These are phyloP conservation scores for Cinnamomum micranthum DNA, from an alignment of 164 flowering plant species.

Conservation along the genomic window DNA sequence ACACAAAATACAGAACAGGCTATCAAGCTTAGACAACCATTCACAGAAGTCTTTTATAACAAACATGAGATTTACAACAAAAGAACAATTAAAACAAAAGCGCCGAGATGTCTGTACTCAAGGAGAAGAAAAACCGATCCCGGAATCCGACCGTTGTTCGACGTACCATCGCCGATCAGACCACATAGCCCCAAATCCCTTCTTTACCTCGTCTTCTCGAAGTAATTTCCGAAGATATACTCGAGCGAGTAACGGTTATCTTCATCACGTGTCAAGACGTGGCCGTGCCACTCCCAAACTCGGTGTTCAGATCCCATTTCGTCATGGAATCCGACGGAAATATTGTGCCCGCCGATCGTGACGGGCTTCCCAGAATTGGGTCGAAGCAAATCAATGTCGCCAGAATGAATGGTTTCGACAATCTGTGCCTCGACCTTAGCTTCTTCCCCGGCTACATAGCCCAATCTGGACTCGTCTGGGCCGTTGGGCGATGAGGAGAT, in stretches of 20 bases:
- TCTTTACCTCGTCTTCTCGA: slow-evolving; percentile 34
- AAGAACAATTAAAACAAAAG: too few relatives aligned
- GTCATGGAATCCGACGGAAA: slow-evolving; percentile 76
- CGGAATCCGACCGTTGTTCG: too few relatives aligned
- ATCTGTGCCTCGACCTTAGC: slow-evolving; percentile 74
- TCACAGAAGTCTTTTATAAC: too few relatives aligned
- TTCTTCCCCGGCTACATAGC: slow-evolving; percentile 67
- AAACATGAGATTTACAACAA: background rate
- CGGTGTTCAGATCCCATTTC: slow-evolving; percentile 70
- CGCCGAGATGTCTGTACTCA: too few relatives aligned
- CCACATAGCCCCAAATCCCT: slow-evolving; percentile 17
- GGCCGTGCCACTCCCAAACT: slow-evolving; percentile 99
- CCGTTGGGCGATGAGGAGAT: background rate
- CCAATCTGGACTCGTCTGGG: slow-evolving; percentile 3
- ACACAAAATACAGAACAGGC: too few relatives aligned
- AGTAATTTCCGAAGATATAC: slow-evolving; percentile 94
- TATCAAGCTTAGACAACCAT: too few relatives aligned
- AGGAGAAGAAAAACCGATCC: too few relatives aligned
- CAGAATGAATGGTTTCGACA: slow-evolving; percentile 44
- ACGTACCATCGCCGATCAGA: background rate
- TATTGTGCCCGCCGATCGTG: slow-evolving; percentile 70
- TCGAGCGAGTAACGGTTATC: slow-evolving; percentile 77
- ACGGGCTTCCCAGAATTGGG: slow-evolving; percentile 96
- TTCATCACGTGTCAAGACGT: slow-evolving; percentile 81
- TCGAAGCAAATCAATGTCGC: slow-evolving; percentile 55